Evolutionary conservation across 75 land plant species (phyloP).

Genomic region (Cupressus sempervirens): DNA sequence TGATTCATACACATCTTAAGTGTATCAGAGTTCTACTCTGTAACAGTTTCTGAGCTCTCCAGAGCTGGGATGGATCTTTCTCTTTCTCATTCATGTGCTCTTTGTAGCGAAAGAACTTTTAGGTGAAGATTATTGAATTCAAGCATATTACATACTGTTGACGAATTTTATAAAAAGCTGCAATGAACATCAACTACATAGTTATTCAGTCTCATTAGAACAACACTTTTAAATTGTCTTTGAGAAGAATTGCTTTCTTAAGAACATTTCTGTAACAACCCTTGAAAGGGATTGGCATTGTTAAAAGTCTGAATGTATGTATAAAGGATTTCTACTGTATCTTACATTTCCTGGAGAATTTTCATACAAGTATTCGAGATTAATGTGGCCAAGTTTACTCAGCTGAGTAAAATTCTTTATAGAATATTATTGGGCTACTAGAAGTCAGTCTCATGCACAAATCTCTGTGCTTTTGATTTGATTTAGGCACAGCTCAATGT

Average conservation of each 20-base stretch:
- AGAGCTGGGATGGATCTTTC: neutral
- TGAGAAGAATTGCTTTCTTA: neutral
- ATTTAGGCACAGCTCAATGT: neutral
- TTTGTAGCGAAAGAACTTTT: neutral
- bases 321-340: neutral
- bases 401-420: neutral
- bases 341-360: neutral
- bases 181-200: neutral
- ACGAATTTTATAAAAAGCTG: neutral
- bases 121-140: neutral
- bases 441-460: no score
- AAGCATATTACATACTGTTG: neutral
- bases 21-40: neutral
- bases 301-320: neutral
- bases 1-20: neutral
- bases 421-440: neutral
- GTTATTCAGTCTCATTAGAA: neutral
- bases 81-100: neutral
- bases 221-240: neutral
- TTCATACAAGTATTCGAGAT: neutral
- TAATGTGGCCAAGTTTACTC: neutral
- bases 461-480: neutral
- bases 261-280: neutral
- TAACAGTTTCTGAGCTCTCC: neutral
- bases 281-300: slow-evolving; percentile 6